Conservation (phyloP, 805 yeast species). For the Diddensiella santjacobensis region DNA sequence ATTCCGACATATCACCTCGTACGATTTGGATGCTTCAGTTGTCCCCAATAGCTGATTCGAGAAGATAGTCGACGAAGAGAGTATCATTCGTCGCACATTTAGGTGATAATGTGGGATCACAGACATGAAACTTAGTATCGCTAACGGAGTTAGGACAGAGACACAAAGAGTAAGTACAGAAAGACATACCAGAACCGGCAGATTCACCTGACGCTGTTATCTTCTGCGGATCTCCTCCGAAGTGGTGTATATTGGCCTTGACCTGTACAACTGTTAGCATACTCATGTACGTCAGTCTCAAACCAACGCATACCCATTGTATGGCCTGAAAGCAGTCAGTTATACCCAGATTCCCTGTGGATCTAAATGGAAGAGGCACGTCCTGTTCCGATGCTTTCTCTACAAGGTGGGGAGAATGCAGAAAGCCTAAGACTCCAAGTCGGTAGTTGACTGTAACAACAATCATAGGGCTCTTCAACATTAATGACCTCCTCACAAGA, state of each 20-base stretch:
- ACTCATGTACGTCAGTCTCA: too few relatives aligned
- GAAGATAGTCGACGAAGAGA: conserved; percentile 1
- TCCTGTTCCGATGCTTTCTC: not conserved
- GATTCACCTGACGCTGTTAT: conserved; percentile 37
- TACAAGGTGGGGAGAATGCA: not conserved
- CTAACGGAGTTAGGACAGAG: not conserved
- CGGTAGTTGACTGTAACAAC: conserved; percentile 1
- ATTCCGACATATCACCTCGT: not conserved
- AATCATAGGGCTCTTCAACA: not conserved
- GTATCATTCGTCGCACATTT: not conserved
- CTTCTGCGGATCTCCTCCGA: conserved; percentile 3
- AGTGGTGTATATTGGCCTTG: not conserved
- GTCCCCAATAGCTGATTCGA: not conserved
- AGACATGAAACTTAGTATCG: conserved; percentile 2
- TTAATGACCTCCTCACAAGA: not conserved
- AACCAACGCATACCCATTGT: not conserved
- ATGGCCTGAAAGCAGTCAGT: not conserved
- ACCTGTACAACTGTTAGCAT: not conserved
- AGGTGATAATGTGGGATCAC: not conserved
- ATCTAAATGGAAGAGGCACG: not conserved
- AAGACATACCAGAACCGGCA: conserved; percentile 30
- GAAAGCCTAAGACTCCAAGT: conserved; percentile 1
- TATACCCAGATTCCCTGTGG: conserved; percentile 1
- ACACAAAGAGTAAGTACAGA: not conserved
- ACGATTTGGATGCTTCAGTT: not conserved